Base-by-base conservation (phyloP, 768 basidiomycete genomes). In the Coprinellus aureogranulatus region DNA sequence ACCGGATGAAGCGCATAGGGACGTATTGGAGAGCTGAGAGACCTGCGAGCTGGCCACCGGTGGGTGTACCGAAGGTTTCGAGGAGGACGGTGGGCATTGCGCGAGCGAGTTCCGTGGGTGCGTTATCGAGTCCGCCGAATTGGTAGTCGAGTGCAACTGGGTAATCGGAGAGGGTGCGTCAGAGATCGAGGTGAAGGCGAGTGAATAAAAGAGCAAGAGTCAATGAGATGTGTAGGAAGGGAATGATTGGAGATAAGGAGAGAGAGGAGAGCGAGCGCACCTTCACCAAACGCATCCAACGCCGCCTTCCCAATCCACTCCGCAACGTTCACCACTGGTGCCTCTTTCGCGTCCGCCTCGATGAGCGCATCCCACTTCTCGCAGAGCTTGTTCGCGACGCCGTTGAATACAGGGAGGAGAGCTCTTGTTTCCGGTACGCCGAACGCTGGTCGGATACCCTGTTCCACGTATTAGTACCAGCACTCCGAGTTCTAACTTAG, bases 391-490 rank as follows among this genome's bases (percentile, higher is more conserved):
- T 49, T 20, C 6, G 48, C 48, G 26, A 49, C 9, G 16, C 22
- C 26, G 16, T 49, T 28, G 48, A 49, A 49, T 10, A 49, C 48
- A 2, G 48, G 48, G 12, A 49, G 27, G 4, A 49, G n/a, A 3
- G 48, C 48, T 18, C 48, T 49, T 10, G 48, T 49, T 22, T 49
- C 48, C 2, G 48, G 48, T 10, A 49, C 48, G 18, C 48, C 48
- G n/a, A 49, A 49, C n/a, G 48, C 48, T 16, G 48, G 48, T 31
- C 27, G 25, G 28, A 49, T 49, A 49, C 48, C 48, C 48, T n/a
- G n/a, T n/a, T n/a, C n/a, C n/a, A n/a, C n/a, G n/a, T n/a, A n/a
- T n/a, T n/a, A n/a, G n/a, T n/a, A n/a, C n/a, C n/a, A n/a, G n/a
- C n/a, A n/a, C n/a, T n/a, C n/a, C n/a, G n/a, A n/a, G n/a, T n/a